Evolutionary conservation across 257 asterid species (phyloP), one percentile per base, ranked within the genome.

Genomic region (Solanum gandarillasii): DNA sequence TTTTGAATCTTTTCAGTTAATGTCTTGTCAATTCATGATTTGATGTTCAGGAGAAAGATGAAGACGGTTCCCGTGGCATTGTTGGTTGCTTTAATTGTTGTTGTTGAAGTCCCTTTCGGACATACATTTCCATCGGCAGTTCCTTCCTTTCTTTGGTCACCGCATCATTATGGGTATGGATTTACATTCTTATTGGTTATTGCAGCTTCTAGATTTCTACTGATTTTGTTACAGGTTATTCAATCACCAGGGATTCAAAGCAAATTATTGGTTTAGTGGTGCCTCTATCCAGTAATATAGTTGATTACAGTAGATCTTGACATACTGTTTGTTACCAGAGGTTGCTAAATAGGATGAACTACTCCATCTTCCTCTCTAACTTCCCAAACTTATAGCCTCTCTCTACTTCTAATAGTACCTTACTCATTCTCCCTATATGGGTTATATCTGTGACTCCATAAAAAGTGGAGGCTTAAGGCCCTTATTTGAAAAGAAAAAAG

Each of bases 121-220:
- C 43, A 87, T 36, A 43, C 89, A 18, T 87, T 90, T 27, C 81
- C 89, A 75, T 88, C 90, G 82, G 87, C 91, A 35, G 92, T 86
- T 43, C 95, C 97, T 36, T 94, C 97, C 23, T 90, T 94, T 85
- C 89, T 94, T 32, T 94, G 97, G 97, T 93, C 97, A 87, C 87
- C 94, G 88, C 91, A 92, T 88, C 83, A 86, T 31, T 89, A 92
- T 89, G 93, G 94, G 97, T 94, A 94, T 87, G 41, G 18, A 86
- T 89, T 35, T 35, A 6, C 38, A 1, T 35, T 35, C 38, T 35
- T 35, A 35, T 35, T 32, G 43, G 32, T 20, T 88, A 43, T 76
- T 32, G 43, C 41, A 41, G 21, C 27, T 58, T 48, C 21, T 2
- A 31, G 7, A 52, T 52, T 52, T 7, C 5, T 84, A 12, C 83